Evolutionary conservation across 768 basidiomycete genomes (phyloP), one percentile per base, ranked within the genome.

Genomic region (Termitomyces sp.): DNA sequence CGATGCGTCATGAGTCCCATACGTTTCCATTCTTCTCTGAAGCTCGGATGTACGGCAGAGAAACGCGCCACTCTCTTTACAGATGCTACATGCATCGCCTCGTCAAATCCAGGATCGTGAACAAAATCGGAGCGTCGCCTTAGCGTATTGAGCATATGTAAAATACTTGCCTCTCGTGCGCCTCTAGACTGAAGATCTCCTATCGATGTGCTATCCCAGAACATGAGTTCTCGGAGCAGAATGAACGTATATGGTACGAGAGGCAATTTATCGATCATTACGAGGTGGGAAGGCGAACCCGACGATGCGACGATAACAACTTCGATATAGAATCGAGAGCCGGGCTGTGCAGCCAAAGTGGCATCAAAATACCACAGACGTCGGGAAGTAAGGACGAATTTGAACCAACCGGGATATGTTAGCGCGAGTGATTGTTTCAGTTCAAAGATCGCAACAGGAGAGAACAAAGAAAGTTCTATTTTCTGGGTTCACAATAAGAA

Each of bases 1-100:
- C 59, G 43, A 40, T 45, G 45, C 2, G 35, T 10, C 54, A 62
- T 43, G 30, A 62, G 40, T 5, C 59, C 59, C 45, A 62, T 30
- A 5, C 59, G 45, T 46, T 58, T 53, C 61, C 61, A 62, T 46
- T 57, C 61, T 38, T 54, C 55, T 15, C 58, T 41, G 23, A 43
- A 53, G 8, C 11, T 53, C 5, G 56, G 53, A 33, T 60, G 55
- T 4, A 45, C 45, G 4, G 23, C 47, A 31, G 47, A 57, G 41
- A 60, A 62, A 17, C 53, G 48, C 1, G 45, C 47, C 3, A 57
- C 59, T 6, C 58, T 33, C 12, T 47, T 53, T 7, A 19, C 35
- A 17, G 59, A 54, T 6, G 50, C 46, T 17, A 47, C 35, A 15
- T 62, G 58, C 48, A 62, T 46, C 17, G 37, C 2, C 26, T 50